Base-by-base conservation (phyloP, 2,329 filamentous ascomycete species). In the Aurifilum marmelostoma region DNA sequence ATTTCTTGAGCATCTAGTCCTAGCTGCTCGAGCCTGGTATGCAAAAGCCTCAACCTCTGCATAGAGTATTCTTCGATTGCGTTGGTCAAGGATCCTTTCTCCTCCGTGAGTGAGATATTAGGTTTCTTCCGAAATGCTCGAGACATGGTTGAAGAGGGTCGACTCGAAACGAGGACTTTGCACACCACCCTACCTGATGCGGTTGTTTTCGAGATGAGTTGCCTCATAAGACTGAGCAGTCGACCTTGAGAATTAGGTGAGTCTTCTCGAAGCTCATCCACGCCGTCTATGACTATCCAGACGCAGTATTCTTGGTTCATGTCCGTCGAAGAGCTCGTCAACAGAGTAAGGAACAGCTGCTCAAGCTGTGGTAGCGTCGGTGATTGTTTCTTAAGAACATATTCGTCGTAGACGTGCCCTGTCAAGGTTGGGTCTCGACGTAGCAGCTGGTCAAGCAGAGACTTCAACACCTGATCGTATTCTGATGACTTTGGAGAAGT, bases 381-480 rank as follows among this genome's bases (percentile, higher is more conserved):
- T 1, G 52, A 3, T 27, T 75, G 75, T 56, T 73, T 76, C 9
- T 61, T 70, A 1, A 76, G 54, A 2, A 78, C 67, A 27, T 68
- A 74, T 6, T 75, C 68, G 16, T 70, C 64, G 37, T 76, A 75
- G 18, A 77, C 73, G 32, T 78, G 68, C 3, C 75, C 72, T 1
- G 75, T 69, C 14, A 77, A 58, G 12, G 78, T 75, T 12, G 14
- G 60, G 32, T 76, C 71, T 1, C 37, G 24, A 3, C 71, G 75
- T 14, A 79, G 64, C 0, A 78, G 63, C 47, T 81, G 79, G 0
- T 76, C 41, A 8, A 81, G 68, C 0, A 80, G 16, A 1, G 77
- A 78, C 11, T 72, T 71, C 0, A 80, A 67, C 5, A 80, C 76
- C 4, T 75, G 68, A 0, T 79, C 77, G 65, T 80, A 80, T 5